A percentile compares a stretch with the other conserved stretches of the same genome.
Evolutionary conservation across 2,329 filamentous ascomycete species (phyloP).

Genomic region (Ramularia collo-cygni): DNA sequence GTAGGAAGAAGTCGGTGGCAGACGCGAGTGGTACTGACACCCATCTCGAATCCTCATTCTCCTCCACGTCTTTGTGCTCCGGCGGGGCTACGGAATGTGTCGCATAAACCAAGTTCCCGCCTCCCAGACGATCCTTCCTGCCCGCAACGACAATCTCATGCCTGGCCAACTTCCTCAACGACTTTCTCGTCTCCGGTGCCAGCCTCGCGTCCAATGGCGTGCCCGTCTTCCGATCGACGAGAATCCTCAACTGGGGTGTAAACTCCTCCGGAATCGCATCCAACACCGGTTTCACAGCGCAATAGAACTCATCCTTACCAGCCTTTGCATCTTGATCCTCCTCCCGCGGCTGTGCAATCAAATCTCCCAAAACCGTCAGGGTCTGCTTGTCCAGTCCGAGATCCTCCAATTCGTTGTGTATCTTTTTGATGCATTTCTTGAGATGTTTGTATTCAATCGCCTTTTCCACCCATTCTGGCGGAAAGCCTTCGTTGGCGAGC

Average conservation of each 20-base stretch:
- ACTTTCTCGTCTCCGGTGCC: conserved; percentile 56
- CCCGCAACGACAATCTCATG: conserved; percentile 38
- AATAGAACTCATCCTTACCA: conserved; percentile 19
- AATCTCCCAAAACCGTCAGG: conserved; percentile 56
- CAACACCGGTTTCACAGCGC: conserved; percentile 18
- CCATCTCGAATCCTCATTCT: conserved; percentile 23
- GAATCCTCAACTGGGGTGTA: conserved; percentile 63
- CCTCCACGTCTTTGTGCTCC: background rate
- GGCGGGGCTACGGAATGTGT: too few species aligned
- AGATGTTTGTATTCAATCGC: conserved; percentile 79
- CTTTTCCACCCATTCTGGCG: conserved; percentile 61
- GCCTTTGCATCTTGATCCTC: conserved; percentile 6
- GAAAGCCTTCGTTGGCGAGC: conserved; percentile 66
- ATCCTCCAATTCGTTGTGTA: conserved; percentile 62
- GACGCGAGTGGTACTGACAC: conserved; percentile 73
- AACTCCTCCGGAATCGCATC: conserved; percentile 36
- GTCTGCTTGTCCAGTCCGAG: conserved; percentile 68
- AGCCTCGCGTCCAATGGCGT: conserved; percentile 62
- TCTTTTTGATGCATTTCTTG: conserved; percentile 82
- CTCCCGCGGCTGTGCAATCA: conserved; percentile 20
- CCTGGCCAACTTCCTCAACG: conserved; percentile 55
- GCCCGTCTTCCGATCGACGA: conserved; percentile 60
- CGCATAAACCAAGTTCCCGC: background rate
- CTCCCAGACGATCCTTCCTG: conserved; percentile 21
- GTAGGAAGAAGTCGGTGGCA: conserved; percentile 72